These are phyloP conservation scores for Golubevia pallescens DNA, from an alignment of 1,284 basidiomycete species.

Conservation along the genomic window DNA sequence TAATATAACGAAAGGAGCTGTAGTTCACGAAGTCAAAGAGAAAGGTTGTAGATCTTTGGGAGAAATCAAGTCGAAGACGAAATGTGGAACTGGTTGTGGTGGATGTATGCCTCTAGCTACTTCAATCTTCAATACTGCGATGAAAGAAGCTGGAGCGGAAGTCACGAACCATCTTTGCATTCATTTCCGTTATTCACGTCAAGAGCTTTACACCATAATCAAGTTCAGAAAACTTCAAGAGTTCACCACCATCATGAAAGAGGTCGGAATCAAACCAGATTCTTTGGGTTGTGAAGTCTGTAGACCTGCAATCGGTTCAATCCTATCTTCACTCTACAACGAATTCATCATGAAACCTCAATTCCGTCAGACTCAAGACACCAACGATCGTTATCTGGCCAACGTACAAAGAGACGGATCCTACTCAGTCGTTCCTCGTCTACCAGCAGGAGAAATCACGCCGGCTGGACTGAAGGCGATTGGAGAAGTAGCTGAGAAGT, in stretches of 20 bases:
- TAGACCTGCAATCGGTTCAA: slow-evolving; percentile 75
- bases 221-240: slow-evolving; percentile 74
- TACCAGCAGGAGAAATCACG: slow-evolving; percentile 74
- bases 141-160: slow-evolving; percentile 74
- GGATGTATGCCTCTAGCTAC: slow-evolving; percentile 73
- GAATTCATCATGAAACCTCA: slow-evolving; percentile 73
- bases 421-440: slow-evolving; percentile 76
- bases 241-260: slow-evolving; percentile 71
- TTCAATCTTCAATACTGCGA: slow-evolving; percentile 72
- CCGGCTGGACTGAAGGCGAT: slow-evolving; percentile 75
- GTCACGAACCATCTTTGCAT: slow-evolving; percentile 73
- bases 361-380: slow-evolving; percentile 77
- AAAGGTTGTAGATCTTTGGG: slow-evolving; percentile 69
- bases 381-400: slow-evolving; percentile 71
- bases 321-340: slow-evolving; percentile 75
- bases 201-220: slow-evolving; percentile 75
- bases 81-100: slow-evolving; percentile 76
- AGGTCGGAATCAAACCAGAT: slow-evolving; percentile 68
- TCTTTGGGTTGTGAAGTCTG: slow-evolving; percentile 77
- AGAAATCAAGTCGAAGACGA: slow-evolving; percentile 74
- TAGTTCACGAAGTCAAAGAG: slow-evolving; percentile 70
- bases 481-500: slow-evolving; percentile 76
- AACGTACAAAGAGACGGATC: slow-evolving; percentile 80
- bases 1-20: slow-evolving; percentile 73
- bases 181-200: slow-evolving; percentile 75